Evolutionary conservation across 1,284 basidiomycete species (phyloP).

Genomic region (Sparassis latifolia): DNA sequence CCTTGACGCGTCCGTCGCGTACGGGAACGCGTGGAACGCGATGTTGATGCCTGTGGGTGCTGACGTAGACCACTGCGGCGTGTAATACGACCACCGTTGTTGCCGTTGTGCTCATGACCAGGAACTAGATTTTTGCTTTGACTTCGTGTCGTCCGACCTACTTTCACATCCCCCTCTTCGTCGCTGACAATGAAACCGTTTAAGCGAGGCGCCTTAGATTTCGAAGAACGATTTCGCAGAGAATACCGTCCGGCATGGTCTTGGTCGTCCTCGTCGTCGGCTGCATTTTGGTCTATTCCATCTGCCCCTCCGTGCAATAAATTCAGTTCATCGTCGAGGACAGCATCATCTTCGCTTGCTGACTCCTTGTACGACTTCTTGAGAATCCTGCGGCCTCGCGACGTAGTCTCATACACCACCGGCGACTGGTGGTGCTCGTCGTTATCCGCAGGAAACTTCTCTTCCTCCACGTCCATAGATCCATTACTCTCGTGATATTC

Average conservation of each 20-base stretch:
- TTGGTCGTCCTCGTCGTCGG: slow-evolving; percentile 28
- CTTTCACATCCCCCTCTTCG: slow-evolving; percentile 33
- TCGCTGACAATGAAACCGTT: slow-evolving; percentile 40
- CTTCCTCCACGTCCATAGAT: slow-evolving; percentile 31
- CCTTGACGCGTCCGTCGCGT: slow-evolving; percentile 21
- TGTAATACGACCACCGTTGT: slow-evolving; percentile 16
- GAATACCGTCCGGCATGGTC: slow-evolving; percentile 20
- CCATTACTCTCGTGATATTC: slow-evolving; percentile 60
- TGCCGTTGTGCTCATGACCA: slow-evolving; percentile 16
- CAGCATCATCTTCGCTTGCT: slow-evolving; percentile 35
- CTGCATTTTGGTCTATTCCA: slow-evolving; percentile 24
- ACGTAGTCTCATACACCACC: slow-evolving; percentile 25
- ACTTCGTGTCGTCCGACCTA: slow-evolving; percentile 27
- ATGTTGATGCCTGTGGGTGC: slow-evolving; percentile 5
- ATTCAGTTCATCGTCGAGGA: background rate
- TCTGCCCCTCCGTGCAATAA: slow-evolving; percentile 20
- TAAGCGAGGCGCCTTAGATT: slow-evolving; percentile 6
- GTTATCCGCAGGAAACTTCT: slow-evolving; percentile 19
- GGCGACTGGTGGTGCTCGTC: slow-evolving; percentile 15
- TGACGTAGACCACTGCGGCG: slow-evolving; percentile 21
- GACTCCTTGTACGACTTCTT: slow-evolving; percentile 48
- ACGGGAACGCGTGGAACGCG: slow-evolving; percentile 11
- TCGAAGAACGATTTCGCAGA: slow-evolving; percentile 12
- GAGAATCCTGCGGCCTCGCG: slow-evolving; percentile 40
- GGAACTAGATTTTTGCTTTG: slow-evolving; percentile 25